Evolutionary conservation across 179 eudicot species (phyloP), one percentile per base, ranked within the genome.

Genomic region (Beta corolliflora): DNA sequence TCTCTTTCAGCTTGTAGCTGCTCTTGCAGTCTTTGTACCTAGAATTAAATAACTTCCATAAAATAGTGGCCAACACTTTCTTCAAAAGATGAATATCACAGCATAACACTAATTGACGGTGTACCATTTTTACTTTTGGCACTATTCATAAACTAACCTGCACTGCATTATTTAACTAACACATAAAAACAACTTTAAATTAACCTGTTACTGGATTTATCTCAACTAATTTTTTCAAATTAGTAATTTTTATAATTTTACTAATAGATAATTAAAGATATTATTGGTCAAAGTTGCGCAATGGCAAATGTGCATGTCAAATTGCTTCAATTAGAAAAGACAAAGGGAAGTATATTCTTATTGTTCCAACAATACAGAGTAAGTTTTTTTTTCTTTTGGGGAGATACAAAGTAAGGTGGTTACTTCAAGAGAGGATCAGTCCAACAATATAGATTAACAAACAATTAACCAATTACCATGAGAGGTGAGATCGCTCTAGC

Each of bases 1-100:
- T 96, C 99, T 88, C 99, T 93, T 88, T 96, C 99, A 55, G 98
- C 99, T 87, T 93, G 98, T 75, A 96, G 89, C 91, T 96, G 99
- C 85, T 96, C 99, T 87, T 96, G 99, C 81, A 96, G 85, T 87
- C 97, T 93, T 80, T 95, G 92, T 64, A 96, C 99, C 99, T 96
- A 80, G 59, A 69, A 84, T n/a, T 15, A 36, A n/a, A 58, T 54
- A 76, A 55, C 15, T n/a, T 53, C 50, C 19, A 84, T 73, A 60
- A 80, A 23, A 73, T 59, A 41, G 52, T 59, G 74, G 61, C 52
- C 18, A 75, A 44, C 44, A 83, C 53, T 71, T 36, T 41, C 59
- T 41, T 63, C 21, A n/a, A 21, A 53, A 53, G 13, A 77, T 18
- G 29, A 23, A 56, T 45, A 23, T 53, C 53, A 9, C 50, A 48